phyloP scores from a whole-genome alignment of 768 basidiomycete species.

The Heimioporus sp. region DNA sequence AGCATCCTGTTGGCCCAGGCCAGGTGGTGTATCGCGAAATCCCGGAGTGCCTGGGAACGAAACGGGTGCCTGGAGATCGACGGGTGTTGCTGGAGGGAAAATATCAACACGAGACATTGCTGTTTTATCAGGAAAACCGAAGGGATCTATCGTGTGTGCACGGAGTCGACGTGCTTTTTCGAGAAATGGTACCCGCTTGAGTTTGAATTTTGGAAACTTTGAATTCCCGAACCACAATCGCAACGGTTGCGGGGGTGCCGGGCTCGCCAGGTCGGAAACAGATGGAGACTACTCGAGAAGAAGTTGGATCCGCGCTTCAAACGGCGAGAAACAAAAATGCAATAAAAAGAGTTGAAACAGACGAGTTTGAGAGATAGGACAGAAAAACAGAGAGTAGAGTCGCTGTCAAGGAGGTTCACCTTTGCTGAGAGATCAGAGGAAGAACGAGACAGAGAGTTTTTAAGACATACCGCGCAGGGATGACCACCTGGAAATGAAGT shows the following conservation, averaged over 20 bases:
- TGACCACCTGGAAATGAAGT: slow-evolving; percentile 57
- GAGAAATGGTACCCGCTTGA: slow-evolving; percentile 23
- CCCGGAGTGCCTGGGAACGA: slow-evolving; percentile 27
- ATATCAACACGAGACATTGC: slow-evolving; percentile 60
- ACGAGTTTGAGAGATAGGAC: slow-evolving; percentile 9
- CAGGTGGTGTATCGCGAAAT: slow-evolving; percentile 24
- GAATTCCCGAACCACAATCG: slow-evolving; percentile 73
- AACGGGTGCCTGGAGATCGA: slow-evolving; percentile 30
- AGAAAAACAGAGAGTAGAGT: slow-evolving; percentile 1
- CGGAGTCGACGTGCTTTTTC: slow-evolving; percentile 22
- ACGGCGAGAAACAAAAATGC: slow-evolving; percentile 60
- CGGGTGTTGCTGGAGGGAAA: slow-evolving; percentile 33
- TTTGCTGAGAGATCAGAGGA: slow-evolving; percentile 32
- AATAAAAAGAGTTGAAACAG: slow-evolving; percentile 17
- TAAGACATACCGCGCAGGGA: slow-evolving; percentile 64
- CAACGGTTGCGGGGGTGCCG: slow-evolving; percentile 66
- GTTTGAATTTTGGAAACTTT: slow-evolving; percentile 36
- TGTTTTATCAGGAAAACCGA: slow-evolving; percentile 24
- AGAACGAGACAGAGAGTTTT: slow-evolving; percentile 1
- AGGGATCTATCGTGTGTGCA: slow-evolving; percentile 23
- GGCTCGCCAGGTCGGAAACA: slow-evolving; percentile 58
- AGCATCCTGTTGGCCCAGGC: slow-evolving; percentile 4
- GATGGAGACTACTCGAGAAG: slow-evolving; percentile 49
- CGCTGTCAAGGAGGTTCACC: slow-evolving; percentile 79
- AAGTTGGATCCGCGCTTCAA: slow-evolving; percentile 63